A percentile compares a stretch with the other conserved stretches of the same genome.
Conservation (phyloP, 1,139 yeast genomes). For the Saccharomyces pastorianus region DNA sequence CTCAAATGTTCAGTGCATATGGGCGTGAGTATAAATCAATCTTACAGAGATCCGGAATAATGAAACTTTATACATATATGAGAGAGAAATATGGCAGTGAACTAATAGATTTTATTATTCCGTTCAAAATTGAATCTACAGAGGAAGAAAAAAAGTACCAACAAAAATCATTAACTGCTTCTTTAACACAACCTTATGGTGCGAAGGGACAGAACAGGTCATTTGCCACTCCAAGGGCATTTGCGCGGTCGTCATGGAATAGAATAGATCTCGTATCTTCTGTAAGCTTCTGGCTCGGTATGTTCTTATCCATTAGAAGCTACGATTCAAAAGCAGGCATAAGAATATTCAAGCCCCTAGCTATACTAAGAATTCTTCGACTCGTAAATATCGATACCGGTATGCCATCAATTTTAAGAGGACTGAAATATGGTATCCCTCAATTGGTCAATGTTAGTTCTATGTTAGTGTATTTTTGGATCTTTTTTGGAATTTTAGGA, state of each 20-base stretch:
- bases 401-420: conserved; percentile 61
- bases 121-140: conserved; percentile 11
- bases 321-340: conserved; percentile 46
- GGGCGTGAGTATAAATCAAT: conserved; percentile 34
- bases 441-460: conserved; percentile 68
- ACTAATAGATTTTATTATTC: conserved; percentile 20
- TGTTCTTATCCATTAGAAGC: conserved; percentile 45
- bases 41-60: conserved; percentile 22
- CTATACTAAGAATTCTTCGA: conserved; percentile 65
- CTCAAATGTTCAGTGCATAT: conserved; percentile 46
- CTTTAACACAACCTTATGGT: conserved; percentile 1
- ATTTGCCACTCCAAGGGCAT: conserved; percentile 48
- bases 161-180: neutral
- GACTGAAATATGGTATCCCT: conserved; percentile 68
- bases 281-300: conserved; percentile 65
- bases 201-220: conserved; percentile 9
- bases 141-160: conserved; percentile 7
- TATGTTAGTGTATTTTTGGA: conserved; percentile 75
- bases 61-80: conserved; percentile 18
- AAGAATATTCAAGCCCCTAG: conserved; percentile 61
- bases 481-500: conserved; percentile 76
- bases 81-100: conserved; percentile 22
- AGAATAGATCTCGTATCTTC: conserved; percentile 71
- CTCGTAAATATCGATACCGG: conserved; percentile 69
- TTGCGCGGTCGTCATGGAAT: conserved; percentile 75